Conservation (phyloP, 2,329 filamentous ascomycete genomes). For the Exophiala lecanii-corni region DNA sequence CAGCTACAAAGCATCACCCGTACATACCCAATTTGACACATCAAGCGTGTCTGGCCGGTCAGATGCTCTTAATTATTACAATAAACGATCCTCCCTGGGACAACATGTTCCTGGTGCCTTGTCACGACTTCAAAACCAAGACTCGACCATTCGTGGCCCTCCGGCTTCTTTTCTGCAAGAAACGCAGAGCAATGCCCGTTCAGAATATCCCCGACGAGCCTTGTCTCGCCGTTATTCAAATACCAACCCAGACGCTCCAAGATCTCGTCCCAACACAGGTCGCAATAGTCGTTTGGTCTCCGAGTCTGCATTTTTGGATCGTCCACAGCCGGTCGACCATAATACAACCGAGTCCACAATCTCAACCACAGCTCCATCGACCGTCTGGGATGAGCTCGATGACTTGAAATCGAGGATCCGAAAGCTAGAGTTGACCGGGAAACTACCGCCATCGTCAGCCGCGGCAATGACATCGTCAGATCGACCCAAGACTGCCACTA, state of each 20-base stretch:
- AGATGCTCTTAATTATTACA: slow-evolving; percentile 18
- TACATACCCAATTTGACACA: slow-evolving; percentile 18
- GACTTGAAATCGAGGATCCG: slow-evolving; percentile 91
- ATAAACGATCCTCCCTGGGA: slow-evolving; percentile 24
- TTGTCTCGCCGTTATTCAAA: slow-evolving; percentile 22
- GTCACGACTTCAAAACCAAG: slow-evolving; percentile 16
- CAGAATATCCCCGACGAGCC: slow-evolving; percentile 11
- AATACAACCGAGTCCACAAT: slow-evolving; percentile 70
- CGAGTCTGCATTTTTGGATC: slow-evolving; percentile 29
- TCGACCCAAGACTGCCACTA: slow-evolving; percentile 83
- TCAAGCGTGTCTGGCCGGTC: slow-evolving; percentile 17
- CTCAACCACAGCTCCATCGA: slow-evolving; percentile 84
- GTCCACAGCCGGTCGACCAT: slow-evolving; percentile 34
- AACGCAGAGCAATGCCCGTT: slow-evolving; percentile 8
- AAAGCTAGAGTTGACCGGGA: slow-evolving; percentile 83
- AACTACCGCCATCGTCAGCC: slow-evolving; percentile 75
- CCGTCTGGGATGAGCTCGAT: slow-evolving; percentile 95
- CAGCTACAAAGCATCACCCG: slow-evolving; percentile 19
- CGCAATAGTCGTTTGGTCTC: slow-evolving; percentile 30
- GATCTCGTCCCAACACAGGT: slow-evolving; percentile 12
- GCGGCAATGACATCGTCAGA: slow-evolving; percentile 75
- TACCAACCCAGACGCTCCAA: slow-evolving; percentile 14
- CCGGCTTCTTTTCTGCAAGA: slow-evolving; percentile 2
- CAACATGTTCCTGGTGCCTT: slow-evolving; percentile 20
- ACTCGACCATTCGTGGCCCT: slow-evolving; percentile 5